A percentile compares a stretch with the other conserved stretches of the same genome.
These are phyloP conservation scores for Ganoderma boninense DNA, from an alignment of 1,284 basidiomycete genomes.

Conservation along the genomic window DNA sequence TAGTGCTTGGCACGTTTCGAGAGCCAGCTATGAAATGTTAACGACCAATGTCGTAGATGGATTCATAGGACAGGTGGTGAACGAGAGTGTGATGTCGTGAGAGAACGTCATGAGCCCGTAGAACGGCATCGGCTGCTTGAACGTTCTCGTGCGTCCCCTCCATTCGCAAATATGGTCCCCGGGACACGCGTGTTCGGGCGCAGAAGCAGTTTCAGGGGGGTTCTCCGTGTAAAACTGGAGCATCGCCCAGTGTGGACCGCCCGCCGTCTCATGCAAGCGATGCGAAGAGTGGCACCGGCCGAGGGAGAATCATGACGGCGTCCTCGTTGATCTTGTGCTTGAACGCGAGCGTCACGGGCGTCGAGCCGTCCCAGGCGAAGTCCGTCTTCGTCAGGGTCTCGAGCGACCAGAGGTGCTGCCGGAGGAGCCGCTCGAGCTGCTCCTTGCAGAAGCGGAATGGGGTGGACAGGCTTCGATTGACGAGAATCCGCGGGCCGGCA, in stretches of 20 bases:
- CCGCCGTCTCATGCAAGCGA: background rate
- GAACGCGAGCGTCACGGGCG: background rate
- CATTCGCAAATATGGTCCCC: conserved; percentile 5
- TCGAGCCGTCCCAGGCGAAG: conserved; percentile 2
- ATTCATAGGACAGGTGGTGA: conserved; percentile 5
- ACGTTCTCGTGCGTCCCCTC: background rate
- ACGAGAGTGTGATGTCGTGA: conserved; percentile 6
- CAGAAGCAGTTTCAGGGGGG: background rate
- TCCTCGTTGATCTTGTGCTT: conserved; percentile 7
- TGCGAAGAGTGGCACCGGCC: background rate
- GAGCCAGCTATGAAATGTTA: background rate
- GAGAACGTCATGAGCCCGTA: conserved; percentile 5
- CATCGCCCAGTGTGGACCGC: background rate
- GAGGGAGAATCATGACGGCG: background rate
- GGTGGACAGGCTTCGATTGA: conserved; percentile 3
- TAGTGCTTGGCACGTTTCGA: background rate
- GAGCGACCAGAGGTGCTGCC: conserved; percentile 5
- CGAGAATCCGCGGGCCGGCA: background rate
- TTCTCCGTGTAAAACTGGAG: background rate
- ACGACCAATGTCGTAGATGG: conserved; percentile 2
- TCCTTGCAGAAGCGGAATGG: conserved; percentile 8
- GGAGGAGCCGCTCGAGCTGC: conserved; percentile 1
- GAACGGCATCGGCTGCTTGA: conserved; percentile 5
- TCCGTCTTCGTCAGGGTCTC: background rate
- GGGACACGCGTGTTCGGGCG: background rate